Evolutionary conservation across 1,139 yeast genomes (phyloP), one percentile per base, ranked within the genome.

Genomic region (Taphrina confusa): DNA sequence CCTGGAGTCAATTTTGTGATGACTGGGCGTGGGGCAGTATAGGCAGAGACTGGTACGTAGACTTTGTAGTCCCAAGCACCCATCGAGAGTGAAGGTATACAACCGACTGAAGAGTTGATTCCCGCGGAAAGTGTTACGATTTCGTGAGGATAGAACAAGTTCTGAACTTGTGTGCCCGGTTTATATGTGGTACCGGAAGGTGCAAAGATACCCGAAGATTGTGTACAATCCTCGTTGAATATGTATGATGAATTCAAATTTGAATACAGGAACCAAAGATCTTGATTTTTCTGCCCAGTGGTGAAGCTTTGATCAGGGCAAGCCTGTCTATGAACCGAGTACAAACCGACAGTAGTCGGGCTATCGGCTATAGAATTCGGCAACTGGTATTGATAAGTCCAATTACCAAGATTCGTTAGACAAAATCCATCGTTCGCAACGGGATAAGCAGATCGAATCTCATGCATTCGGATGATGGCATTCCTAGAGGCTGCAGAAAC

Each of bases 101-200:
- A 61, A 1, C 63, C 63, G 27, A 47, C 46, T 1, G 49, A 31
- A 23, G 55, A 37, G 14, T 55, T 60, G 27, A 44, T 33, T 4
- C 59, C 57, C 4, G 52, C 22, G 12, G 45, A 25, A 1, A 60
- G 36, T 2, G 57, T 42, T 30, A 46, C 31, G 12, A 44, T 61
- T 3, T 60, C 62, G 14, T 57, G 47, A 12, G 62, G 62, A 34
- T 49, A 60, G 27, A 60, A 37, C 30, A 60, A 33, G 16, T 60
- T 60, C 34, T 49, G 56, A 3, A 60, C 33, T 1, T 40, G 34
- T 12, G 50, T 47, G 8, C 56, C 57, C 6, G 57, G 31, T 12
- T 28, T 27, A 36, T 44, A 54, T 3, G 51, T 54, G 20, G 40
- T 46, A 8, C 52, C 52, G 4, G 45, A 37, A 11, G 62, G 62